Base-by-base conservation (phyloP, 805 yeast genomes). In the Wickerhamiella hasegawae region DNA sequence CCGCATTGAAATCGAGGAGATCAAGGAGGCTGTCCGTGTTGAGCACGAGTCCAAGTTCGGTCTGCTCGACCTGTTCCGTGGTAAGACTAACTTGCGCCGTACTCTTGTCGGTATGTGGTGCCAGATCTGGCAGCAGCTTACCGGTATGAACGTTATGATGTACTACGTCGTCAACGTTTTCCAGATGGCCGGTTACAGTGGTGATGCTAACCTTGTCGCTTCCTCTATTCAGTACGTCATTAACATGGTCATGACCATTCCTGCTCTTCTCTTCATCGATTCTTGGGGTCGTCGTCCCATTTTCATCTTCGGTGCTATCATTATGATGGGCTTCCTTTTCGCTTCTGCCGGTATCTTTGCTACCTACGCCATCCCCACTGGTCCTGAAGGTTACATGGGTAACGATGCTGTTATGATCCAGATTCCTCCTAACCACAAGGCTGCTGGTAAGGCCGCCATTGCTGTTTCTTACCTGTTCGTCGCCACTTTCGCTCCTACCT, bases 401-500 rank as follows among this genome's bases (percentile, higher is more conserved):
- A 23, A 29, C 32, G 28, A 24, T 27, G 19, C 33, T 14, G 31
- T 37, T 4, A 28, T 9, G 28, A 37, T 85, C 94, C 60, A 66
- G 3, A 47, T 68, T 4, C 65, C 74, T 1, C 67, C 80, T 27
- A 68, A 40, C 14, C 41, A 56, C 22, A 45, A 41, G 6, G 47
- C 58, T 10, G 62, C 68, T 11, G 59, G 62, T 37, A 63, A 66
- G 52, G 68, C 65, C 31, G 60, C 68, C 47, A 63, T 71, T 45
- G 71, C 71, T 17, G 66, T 68, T 48, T 56, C 65, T 12, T 70
- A 73, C 54, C 45, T 68, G 43, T 81, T 76, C 53, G 71, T 81
- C 47, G 73, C 76, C 35, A 72, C 73, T 55, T 78, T 78, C 62
- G 90, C 90, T 12, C 65, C 80, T 4, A 69, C 87, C 19, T 81